phyloP scores from a whole-genome alignment of 441 rosid species.

The Croton laevigatus region DNA sequence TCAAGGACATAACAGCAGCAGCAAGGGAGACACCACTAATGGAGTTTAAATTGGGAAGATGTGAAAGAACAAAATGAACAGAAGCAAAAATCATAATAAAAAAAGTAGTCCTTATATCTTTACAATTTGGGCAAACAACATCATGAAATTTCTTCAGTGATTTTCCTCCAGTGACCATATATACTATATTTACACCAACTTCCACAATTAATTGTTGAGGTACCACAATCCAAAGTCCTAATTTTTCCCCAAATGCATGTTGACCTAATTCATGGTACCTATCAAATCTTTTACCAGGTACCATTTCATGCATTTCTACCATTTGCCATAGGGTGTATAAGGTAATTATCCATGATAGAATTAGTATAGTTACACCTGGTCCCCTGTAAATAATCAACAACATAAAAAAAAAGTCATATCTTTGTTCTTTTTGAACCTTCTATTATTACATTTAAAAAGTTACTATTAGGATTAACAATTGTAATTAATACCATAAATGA shows the following conservation, averaged over 20 bases:
- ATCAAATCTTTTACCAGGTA: slow-evolving; percentile 73
- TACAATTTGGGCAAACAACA: slow-evolving; percentile 49
- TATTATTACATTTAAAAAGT: too few species aligned
- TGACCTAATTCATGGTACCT: slow-evolving; percentile 82
- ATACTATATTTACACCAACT: slow-evolving; percentile 60
- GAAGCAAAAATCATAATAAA: slow-evolving; percentile 73
- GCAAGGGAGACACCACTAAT: slow-evolving; percentile 58
- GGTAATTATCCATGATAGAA: slow-evolving; percentile 65
- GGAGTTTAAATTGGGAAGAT: slow-evolving; percentile 78
- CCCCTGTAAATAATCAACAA: slow-evolving; percentile 45
- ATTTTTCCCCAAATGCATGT: slow-evolving; percentile 69
- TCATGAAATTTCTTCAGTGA: slow-evolving; percentile 72
- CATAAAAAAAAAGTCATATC: too few species aligned
- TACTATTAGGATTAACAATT: neutral
- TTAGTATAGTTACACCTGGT: slow-evolving; percentile 51
- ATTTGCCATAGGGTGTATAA: slow-evolving; percentile 83
- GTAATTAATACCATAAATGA: neutral
- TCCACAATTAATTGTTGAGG: slow-evolving; percentile 78
- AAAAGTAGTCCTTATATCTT: slow-evolving; percentile 45
- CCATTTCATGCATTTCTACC: slow-evolving; percentile 92
- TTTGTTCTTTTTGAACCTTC: too few species aligned
- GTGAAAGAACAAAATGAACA: slow-evolving; percentile 62
- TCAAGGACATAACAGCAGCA: slow-evolving; percentile 77
- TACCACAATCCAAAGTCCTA: slow-evolving; percentile 76
- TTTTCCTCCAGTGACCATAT: slow-evolving; percentile 87